Conservation (phyloP, 2,329 filamentous ascomycete genomes). For the Elsinoe ampelina region DNA sequence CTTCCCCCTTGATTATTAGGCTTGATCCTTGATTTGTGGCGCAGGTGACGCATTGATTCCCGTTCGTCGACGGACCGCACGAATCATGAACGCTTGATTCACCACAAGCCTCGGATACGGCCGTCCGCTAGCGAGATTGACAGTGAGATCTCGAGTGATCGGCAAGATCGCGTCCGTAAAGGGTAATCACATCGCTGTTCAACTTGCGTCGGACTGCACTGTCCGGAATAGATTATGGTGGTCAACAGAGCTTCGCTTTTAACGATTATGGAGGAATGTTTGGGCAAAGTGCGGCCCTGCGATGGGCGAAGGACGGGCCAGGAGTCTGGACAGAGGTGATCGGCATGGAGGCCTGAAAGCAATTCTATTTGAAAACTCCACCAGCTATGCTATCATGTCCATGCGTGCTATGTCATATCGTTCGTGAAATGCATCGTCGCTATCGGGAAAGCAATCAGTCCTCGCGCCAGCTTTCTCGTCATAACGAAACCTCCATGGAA, state of each 20-base stretch:
- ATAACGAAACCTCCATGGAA: no score
- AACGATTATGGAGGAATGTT: no score
- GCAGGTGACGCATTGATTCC: slow-evolving; percentile 10
- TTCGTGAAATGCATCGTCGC: neutral
- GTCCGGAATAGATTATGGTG: neutral
- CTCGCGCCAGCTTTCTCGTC: no score
- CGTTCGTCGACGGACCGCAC: neutral
- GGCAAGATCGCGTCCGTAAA: slow-evolving; percentile 4
- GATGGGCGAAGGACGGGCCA: neutral
- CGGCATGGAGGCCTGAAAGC: no score
- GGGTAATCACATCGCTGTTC: neutral
- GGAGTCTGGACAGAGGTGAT: no score
- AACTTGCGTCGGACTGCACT: neutral
- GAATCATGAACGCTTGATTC: neutral
- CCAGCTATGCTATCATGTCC: neutral
- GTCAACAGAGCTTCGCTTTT: no score
- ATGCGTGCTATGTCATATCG: neutral
- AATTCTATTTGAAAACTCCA: no score
- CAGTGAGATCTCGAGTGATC: slow-evolving; percentile 3
- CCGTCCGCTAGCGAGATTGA: neutral
- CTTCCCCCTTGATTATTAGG: neutral
- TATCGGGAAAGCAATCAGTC: no score
- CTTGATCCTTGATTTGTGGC: slow-evolving; percentile 3
- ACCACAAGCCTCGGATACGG: neutral
- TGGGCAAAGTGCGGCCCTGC: neutral